Conservation (phyloP, 768 basidiomycete genomes). For the Pleurotus salmoneostramineus region DNA sequence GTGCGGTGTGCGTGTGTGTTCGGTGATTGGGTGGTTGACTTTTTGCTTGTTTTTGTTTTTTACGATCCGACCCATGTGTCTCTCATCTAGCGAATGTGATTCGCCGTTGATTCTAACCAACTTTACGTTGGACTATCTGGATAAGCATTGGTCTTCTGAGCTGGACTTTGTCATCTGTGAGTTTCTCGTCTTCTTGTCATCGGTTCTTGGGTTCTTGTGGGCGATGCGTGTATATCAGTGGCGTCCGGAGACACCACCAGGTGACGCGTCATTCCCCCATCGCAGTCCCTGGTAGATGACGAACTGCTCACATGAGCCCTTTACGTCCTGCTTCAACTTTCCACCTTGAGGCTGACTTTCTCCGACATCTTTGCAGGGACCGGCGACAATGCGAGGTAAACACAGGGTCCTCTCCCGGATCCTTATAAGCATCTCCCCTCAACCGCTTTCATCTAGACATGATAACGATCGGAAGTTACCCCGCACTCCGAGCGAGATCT, state of each 20-base stretch:
- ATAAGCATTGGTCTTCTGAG: slow-evolving; percentile 74
- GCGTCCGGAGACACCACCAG: background rate
- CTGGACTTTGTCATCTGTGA: slow-evolving; percentile 89
- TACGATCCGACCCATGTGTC: background rate
- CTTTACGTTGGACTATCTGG: slow-evolving; percentile 75
- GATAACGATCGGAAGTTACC: slow-evolving; percentile 83
- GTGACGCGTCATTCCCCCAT: no score
- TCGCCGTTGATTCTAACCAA: slow-evolving; percentile 78
- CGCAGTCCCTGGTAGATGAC: background rate
- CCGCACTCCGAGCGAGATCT: slow-evolving; percentile 78
- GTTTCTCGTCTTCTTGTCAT: slow-evolving; percentile 17
- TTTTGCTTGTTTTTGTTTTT: background rate
- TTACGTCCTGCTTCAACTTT: background rate
- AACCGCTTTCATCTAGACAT: slow-evolving; percentile 44
- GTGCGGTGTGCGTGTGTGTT: slow-evolving; percentile 18
- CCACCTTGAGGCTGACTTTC: background rate
- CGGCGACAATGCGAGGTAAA: slow-evolving; percentile 69
- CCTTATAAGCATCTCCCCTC: background rate
- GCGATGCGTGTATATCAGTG: background rate
- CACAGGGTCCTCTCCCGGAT: background rate
- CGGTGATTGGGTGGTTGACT: background rate
- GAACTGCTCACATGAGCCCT: background rate
- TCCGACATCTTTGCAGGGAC: slow-evolving; percentile 47
- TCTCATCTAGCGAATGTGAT: slow-evolving; percentile 63
- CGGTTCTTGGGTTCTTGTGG: background rate